Evolutionary conservation across 2,329 filamentous ascomycete species (phyloP), one percentile per base, ranked within the genome.

Genomic region (Claviceps monticola): DNA sequence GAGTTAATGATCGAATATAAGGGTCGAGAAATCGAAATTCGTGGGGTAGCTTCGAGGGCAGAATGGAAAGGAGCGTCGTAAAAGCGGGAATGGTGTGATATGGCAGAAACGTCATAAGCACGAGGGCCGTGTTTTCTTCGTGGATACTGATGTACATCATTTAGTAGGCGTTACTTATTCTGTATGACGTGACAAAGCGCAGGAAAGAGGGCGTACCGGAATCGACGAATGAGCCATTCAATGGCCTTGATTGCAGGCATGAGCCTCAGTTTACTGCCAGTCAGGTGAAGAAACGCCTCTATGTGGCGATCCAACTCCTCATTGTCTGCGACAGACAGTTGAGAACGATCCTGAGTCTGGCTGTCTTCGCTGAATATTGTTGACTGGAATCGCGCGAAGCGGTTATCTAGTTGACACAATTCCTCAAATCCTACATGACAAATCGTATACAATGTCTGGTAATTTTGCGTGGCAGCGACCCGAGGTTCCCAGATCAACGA

Each of bases 311-410:
- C 81, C 52, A 98, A 73, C 62, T 89, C 84, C 58, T 80, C 76
- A 69, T 96, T 97, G 65, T 97, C 87, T 54, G 76, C 74, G 34
- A 77, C 75, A 16, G 83, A 90, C 78, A 97, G 84, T 68, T 93
- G 84, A 21, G 81, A 84, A 51, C 93, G 80, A 65, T 98, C 93
- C 63, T 95, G 84, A 56, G 80, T 77, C 66, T 89, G 90, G 70
- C 91, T 96, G 71, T 95, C 87, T 61, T 93, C 86, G 72, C 86
- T 94, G 75, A 97, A 99, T 52, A 99, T 75, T 51, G 82, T 90
- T 53, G 77, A 74, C 55, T 80, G 77, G 64, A 91, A 98, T 38
- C 76, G 74, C 14, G 75, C 63, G 62, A 96, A 97, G 53, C 89
- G 81, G 23, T 74, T 67, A 65, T 99, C 94, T 51, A 98, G 75